Evolutionary conservation across 495 filamentous ascomycete species (phyloP), one percentile per base, ranked within the genome.

Genomic region (Podospora appendiculata): DNA sequence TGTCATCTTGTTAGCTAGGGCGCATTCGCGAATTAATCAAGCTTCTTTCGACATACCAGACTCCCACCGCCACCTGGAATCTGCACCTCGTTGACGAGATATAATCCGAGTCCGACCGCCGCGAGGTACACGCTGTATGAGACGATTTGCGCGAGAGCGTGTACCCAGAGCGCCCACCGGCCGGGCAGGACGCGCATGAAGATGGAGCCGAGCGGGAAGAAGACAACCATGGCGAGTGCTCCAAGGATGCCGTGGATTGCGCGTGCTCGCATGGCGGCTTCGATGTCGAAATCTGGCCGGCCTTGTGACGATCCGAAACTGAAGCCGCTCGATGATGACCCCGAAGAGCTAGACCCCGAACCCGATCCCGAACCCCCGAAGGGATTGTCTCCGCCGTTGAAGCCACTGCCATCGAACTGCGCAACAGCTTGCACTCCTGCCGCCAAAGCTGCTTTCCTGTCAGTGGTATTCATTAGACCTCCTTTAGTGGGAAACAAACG

Each of bases 51-150:
- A 58, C 63, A 53, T 45, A 70, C 68, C 39, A 74, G 49, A 18
- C 54, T 62, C 0, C 55, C 54, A 14, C 55, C 59, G 4, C 38
- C 41, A 12, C 54, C 47, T 32, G 56, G 64, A 32, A 65, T 46
- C 44, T 51, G 61, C 18, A 71, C 64, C n/a, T 46, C 55, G 45
- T 39, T 71, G 58, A 69, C 77, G 53, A 63, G 75, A 13, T 65
- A 66, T 8, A 89, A 64, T 1, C 87, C 87, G 33, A 87, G 40
- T 0, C 69, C 82, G 7, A 84, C 68, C 0, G 78, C 85, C 4
- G 75, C 70, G 14, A 83, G 57, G 6, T 74, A 75, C 0, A 81
- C 41, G 4, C 62, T 40, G 36, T 79, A 70, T 8, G 77, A 74
- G 11, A 84, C 51, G 1, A 78, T 17, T 64, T 90, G 87, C 6